phyloP scores from a whole-genome alignment of 1,284 basidiomycete species.

The Athelia sp. region DNA sequence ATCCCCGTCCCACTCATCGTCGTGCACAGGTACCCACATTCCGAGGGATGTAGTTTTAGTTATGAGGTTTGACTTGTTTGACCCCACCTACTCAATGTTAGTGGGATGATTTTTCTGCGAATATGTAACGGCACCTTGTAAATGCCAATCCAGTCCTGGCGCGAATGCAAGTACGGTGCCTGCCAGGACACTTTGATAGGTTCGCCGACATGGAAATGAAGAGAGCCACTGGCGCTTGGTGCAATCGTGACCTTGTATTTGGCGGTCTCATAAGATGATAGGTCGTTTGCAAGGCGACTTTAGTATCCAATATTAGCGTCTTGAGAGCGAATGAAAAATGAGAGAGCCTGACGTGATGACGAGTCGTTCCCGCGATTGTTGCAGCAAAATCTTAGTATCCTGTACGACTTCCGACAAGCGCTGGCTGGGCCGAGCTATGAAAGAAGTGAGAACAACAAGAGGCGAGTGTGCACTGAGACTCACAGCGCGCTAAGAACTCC shows the following conservation, averaged over 20 bases:
- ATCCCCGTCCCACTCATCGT: slow-evolving; percentile 93
- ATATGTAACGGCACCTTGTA: slow-evolving; percentile 51
- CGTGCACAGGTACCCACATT: slow-evolving; percentile 89
- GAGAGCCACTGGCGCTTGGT: slow-evolving; percentile 37
- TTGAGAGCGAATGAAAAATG: background rate
- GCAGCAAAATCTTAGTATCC: slow-evolving; percentile 89
- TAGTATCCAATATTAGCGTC: background rate
- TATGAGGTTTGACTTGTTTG: slow-evolving; percentile 77
- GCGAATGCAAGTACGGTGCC: slow-evolving; percentile 83
- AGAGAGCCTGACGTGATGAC: slow-evolving; percentile 74
- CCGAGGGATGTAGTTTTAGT: slow-evolving; percentile 88
- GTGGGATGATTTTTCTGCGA: slow-evolving; percentile 2
- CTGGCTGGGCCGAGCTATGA: slow-evolving; percentile 40
- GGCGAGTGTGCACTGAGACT: slow-evolving; percentile 21
- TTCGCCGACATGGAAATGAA: slow-evolving; percentile 86
- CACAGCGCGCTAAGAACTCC: slow-evolving; percentile 88
- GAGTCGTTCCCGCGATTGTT: slow-evolving; percentile 84
- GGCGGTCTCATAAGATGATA: slow-evolving; percentile 57
- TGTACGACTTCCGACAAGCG: slow-evolving; percentile 78
- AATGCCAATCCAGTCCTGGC: slow-evolving; percentile 97
- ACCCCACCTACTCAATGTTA: slow-evolving; percentile 59
- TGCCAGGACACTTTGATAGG: slow-evolving; percentile 85
- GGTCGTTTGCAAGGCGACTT: slow-evolving; percentile 79
- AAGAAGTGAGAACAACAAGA: background rate
- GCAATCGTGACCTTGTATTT: no score